Evolutionary conservation across 768 basidiomycete genomes (phyloP).

Genomic region (Cyclocybe aegerita): DNA sequence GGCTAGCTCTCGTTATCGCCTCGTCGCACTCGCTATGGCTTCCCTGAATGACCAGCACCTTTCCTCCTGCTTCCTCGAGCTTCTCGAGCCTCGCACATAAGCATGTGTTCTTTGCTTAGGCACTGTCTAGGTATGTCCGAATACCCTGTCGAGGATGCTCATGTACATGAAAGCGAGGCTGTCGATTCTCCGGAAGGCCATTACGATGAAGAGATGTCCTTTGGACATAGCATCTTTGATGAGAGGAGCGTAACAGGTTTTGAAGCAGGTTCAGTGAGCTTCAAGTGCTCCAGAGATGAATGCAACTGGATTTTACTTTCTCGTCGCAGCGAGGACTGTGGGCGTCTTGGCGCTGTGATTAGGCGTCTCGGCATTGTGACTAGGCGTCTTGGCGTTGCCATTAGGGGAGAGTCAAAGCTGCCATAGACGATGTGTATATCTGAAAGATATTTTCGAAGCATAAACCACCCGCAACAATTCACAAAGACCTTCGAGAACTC

Average conservation of each 20-base stretch:
- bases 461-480: too few relatives aligned
- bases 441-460: too few relatives aligned
- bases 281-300: constrained; percentile 16
- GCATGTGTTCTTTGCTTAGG: constrained; percentile 9
- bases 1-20: constrained; percentile 25
- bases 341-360: neutral
- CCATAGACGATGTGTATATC: too few relatives aligned
- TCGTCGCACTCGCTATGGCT: constrained; percentile 24
- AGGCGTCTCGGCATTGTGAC: too few relatives aligned
- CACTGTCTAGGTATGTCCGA: constrained; percentile 17
- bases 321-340: neutral
- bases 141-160: constrained; percentile 10
- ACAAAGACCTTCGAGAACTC: too few relatives aligned
- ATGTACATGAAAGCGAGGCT: constrained; percentile 18
- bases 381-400: too few relatives aligned
- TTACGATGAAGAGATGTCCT: constrained; percentile 23
- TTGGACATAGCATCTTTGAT: constrained; percentile 15
- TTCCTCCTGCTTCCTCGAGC: constrained; percentile 17
- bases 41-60: constrained; percentile 18
- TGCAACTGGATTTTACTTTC: neutral
- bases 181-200: constrained; percentile 20
- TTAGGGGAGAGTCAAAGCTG: too few relatives aligned
- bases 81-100: constrained; percentile 2
- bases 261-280: constrained; percentile 13
- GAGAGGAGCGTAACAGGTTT: constrained; percentile 12